phyloP scores from a whole-genome alignment of 106 monocot genomes.

The Vanilla planifolia region DNA sequence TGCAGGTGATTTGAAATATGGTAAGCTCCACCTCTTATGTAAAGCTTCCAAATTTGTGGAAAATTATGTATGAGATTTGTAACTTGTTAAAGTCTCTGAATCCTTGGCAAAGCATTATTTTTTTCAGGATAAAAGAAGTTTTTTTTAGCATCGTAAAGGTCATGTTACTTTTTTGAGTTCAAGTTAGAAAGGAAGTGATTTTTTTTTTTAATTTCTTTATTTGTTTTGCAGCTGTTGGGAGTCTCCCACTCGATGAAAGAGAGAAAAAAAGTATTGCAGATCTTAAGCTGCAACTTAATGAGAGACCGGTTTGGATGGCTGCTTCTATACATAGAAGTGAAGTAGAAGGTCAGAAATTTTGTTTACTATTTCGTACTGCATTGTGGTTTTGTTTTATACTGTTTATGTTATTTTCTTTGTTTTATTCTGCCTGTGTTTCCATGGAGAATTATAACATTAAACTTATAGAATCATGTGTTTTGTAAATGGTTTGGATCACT shows the following conservation, averaged over 20 bases:
- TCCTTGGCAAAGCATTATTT: too few relatives aligned
- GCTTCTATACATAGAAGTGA: conserved; percentile 89
- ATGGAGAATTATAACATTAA: background rate
- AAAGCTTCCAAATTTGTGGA: background rate
- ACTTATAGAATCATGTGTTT: background rate
- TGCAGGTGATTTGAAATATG: conserved; percentile 86
- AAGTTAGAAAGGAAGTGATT: background rate
- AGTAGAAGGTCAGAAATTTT: conserved; percentile 58
- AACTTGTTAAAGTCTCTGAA: background rate
- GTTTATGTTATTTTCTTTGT: background rate
- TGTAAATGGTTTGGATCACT: conserved; percentile 1
- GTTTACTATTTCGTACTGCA: background rate
- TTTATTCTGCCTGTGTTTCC: background rate
- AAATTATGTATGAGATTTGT: background rate
- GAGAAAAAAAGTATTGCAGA: conserved; percentile 34
- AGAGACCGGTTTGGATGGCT: conserved; percentile 86
- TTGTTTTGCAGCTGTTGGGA: conserved; percentile 45
- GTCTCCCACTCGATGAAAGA: conserved; percentile 20
- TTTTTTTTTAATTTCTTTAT: background rate
- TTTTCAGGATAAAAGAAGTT: too few relatives aligned
- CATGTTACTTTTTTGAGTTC: background rate
- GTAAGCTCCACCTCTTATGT: conserved; percentile 23
- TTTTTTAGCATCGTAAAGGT: background rate
- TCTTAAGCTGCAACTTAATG: conserved; percentile 40
- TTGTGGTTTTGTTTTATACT: background rate